Conservation (phyloP, 2,329 filamentous ascomycete species). For the Aspergillus texensis region DNA sequence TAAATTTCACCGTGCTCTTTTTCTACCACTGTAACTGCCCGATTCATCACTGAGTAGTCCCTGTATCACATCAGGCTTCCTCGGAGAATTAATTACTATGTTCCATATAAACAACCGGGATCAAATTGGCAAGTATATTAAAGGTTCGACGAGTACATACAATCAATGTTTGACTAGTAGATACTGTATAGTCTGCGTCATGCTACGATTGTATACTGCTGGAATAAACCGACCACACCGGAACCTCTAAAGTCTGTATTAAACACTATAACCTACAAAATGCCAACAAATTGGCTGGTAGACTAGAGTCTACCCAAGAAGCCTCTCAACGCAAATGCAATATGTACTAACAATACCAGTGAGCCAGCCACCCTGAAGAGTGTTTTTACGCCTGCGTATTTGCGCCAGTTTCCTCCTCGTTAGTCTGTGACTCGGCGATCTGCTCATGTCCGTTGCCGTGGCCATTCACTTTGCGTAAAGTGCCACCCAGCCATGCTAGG, state of each 20-base stretch:
- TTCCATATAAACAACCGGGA: too few relatives aligned
- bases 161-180: background rate
- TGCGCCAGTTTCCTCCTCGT: constrained; percentile 1
- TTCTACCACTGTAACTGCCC: too few relatives aligned
- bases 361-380: constrained; percentile 11
- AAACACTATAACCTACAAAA: background rate
- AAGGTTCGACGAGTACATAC: background rate
- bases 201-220: background rate
- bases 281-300: constrained; percentile 1
- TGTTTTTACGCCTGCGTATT: constrained; percentile 9
- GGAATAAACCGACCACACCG: background rate
- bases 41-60: too few relatives aligned
- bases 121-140: background rate
- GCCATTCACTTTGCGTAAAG: constrained; percentile 27
- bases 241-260: background rate
- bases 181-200: background rate
- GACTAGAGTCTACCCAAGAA: background rate
- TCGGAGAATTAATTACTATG: too few relatives aligned
- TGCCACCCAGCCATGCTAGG: constrained; percentile 39
- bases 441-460: constrained; percentile 1
- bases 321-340: background rate
- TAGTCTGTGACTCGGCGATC: constrained; percentile 5
- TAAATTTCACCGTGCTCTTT: too few relatives aligned
- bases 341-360: constrained; percentile 13
- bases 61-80: too few relatives aligned